Percentiles rank a stretch among this genome's conserved stretches.
phyloP scores from a whole-genome alignment of 768 basidiomycete genomes.

The Lactifluus volemus region DNA sequence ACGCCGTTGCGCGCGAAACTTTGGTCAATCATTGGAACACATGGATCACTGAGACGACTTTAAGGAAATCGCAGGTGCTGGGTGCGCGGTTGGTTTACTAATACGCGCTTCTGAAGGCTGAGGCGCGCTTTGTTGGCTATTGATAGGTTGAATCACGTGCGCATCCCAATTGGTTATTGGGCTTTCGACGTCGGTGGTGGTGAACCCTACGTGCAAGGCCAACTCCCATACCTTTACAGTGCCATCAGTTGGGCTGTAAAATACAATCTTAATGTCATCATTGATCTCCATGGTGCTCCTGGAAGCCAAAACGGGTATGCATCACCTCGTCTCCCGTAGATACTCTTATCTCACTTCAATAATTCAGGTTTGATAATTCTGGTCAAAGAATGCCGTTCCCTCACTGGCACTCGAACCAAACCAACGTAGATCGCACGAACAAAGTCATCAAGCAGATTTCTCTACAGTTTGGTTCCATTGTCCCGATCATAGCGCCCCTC shows the following conservation, averaged over 20 bases:
- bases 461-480: conserved; percentile 49
- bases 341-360: not conserved
- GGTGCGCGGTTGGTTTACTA: conserved; percentile 34
- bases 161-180: conserved; percentile 86
- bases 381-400: conserved; percentile 56
- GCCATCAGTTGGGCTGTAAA: conserved; percentile 64
- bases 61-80: conserved; percentile 60
- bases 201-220: conserved; percentile 74
- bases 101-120: not conserved
- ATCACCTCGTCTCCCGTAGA: not conserved
- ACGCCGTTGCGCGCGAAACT: conserved; percentile 36
- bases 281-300: conserved; percentile 66
- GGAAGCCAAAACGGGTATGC: conserved; percentile 77
- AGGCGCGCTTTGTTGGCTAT: not conserved
- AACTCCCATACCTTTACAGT: conserved; percentile 56
- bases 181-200: conserved; percentile 72
- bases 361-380: conserved; percentile 71
- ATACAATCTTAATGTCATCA: conserved; percentile 67
- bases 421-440: conserved; percentile 60
- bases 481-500: conserved; percentile 62
- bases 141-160: conserved; percentile 70
- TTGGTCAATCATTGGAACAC: conserved; percentile 69
- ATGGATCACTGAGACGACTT: conserved; percentile 84
- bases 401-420: conserved; percentile 58
- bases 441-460: conserved; percentile 55